Conservation (phyloP, 768 basidiomycete genomes). For the Russula compacta region DNA sequence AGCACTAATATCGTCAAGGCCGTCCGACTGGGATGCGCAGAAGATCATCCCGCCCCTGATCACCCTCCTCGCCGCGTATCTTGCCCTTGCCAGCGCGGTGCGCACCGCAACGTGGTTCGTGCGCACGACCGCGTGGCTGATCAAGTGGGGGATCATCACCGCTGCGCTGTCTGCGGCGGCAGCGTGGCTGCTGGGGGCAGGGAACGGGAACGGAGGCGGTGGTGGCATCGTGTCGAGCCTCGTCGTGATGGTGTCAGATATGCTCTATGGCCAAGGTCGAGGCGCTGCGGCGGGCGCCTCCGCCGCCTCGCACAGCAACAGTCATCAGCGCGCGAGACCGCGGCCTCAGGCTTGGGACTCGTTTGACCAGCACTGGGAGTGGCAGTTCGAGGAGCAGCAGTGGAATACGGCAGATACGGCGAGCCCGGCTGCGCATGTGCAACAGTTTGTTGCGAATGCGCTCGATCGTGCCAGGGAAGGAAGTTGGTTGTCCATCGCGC, state of each 20-base stretch:
- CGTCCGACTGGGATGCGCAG: constrained; percentile 58
- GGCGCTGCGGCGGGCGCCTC: background rate
- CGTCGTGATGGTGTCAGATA: constrained; percentile 34
- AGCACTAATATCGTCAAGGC: constrained; percentile 41
- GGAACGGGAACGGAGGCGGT: constrained; percentile 17
- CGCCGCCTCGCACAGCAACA: background rate
- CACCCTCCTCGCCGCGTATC: constrained; percentile 61
- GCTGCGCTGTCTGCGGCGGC: constrained; percentile 42
- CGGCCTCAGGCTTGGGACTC: constrained; percentile 56
- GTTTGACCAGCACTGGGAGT: constrained; percentile 50
- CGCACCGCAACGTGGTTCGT: constrained; percentile 72
- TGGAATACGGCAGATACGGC: constrained; percentile 21
- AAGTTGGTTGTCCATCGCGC: constrained; percentile 10
- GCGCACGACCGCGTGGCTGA: constrained; percentile 53
- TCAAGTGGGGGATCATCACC: constrained; percentile 70
- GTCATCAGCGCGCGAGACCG: constrained; percentile 20
- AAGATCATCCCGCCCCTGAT: constrained; percentile 65
- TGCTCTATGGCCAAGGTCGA: background rate
- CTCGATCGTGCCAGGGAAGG: constrained; percentile 21
- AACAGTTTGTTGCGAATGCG: constrained; percentile 41
- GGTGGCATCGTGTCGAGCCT: constrained; percentile 33
- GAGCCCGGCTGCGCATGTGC: constrained; percentile 30
- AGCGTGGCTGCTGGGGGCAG: constrained; percentile 43
- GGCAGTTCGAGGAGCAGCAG: constrained; percentile 39
- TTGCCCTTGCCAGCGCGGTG: constrained; percentile 68